Percentiles rank a stretch among this genome's conserved stretches.
phyloP scores from a whole-genome alignment of 352 stramenopile genomes.

The Phytophthora foliorum region DNA sequence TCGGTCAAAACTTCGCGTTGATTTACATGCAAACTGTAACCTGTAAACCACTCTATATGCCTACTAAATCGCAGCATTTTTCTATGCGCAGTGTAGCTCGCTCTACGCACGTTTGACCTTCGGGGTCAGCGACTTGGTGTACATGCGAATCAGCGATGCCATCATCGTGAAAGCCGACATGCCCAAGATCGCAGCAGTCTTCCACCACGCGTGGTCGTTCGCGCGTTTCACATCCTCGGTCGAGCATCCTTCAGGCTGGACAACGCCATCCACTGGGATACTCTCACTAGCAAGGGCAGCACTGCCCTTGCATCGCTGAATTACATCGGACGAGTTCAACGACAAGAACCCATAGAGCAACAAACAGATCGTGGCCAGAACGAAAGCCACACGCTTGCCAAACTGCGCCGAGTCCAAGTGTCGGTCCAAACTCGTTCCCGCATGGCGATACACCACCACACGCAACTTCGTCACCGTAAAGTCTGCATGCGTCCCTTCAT shows the following conservation, averaged over 20 bases:
- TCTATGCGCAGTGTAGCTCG: neutral
- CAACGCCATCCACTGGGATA: conserved; percentile 22
- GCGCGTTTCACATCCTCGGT: conserved; percentile 52
- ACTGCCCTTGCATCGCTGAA: conserved; percentile 46
- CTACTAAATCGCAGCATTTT: neutral
- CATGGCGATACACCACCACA: conserved; percentile 79
- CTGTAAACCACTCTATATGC: neutral
- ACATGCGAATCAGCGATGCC: conserved; percentile 72
- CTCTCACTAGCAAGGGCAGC: conserved; percentile 11
- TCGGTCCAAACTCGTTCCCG: conserved; percentile 57
- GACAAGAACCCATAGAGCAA: conserved; percentile 70
- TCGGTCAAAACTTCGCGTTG: neutral
- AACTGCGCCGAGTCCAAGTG: conserved; percentile 70
- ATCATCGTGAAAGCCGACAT: conserved; percentile 69
- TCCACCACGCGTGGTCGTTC: conserved; percentile 55
- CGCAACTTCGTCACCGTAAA: conserved; percentile 64
- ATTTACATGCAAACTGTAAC: neutral
- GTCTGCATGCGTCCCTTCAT: conserved; percentile 55
- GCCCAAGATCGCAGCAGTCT: conserved; percentile 62
- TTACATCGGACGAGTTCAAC: conserved; percentile 55
- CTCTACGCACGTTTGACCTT: conserved; percentile 73
- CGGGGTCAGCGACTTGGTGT: conserved; percentile 63
- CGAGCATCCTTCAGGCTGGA: conserved; percentile 54
- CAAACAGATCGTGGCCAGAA: conserved; percentile 69
- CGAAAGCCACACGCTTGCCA: conserved; percentile 62